Evolutionary conservation across 2,329 filamentous ascomycete genomes (phyloP), one percentile per base, ranked within the genome.

Genomic region (Sclerotinia minor): DNA sequence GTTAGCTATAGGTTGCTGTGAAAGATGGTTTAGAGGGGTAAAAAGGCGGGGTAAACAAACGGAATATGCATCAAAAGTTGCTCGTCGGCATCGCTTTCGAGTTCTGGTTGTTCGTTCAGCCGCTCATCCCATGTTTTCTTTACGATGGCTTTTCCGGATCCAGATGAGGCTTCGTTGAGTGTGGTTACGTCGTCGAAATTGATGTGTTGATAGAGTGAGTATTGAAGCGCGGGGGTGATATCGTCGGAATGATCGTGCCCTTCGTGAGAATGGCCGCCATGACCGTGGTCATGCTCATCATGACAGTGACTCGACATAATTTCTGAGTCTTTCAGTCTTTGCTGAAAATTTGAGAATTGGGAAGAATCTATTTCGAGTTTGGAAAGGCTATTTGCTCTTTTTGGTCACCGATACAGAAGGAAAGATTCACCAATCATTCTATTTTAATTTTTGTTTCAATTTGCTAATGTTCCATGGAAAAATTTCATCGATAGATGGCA

Each of bases 41-140:
- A 53, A 67, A 66, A 61, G 52, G 66, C 52, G 66, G 66, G 66
- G 67, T 65, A 66, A 35, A 83, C 91, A 73, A 81, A 96, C 91
- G 95, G 95, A 49, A 98, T 85, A 71, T 90, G 89, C 84, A 99
- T 92, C 67, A 99, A 81, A n/a, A 99, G 80, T 81, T 99, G 93
- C 81, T 97, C 93, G 77, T 98, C 95, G 0, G 89, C 88, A 77
- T 96, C 92, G 76, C 92, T 97, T 75, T 85, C 86, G 41, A 99
- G 84, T 80, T 96, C 91, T 0, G 93, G 92, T 73, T 87, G 81
- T 3, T 84, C 78, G 21, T 87, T 79, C 69, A 97, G 79, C 67
- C 95, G 84, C 79, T 98, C 89, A 7, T 86, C 85, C 94, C 94
- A 99, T 67, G 93, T 92, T 83, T 99, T 99, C 80, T 92, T 88